phyloP scores from a whole-genome alignment of 352 stramenopile species.

The Globisporangium yorkense region DNA sequence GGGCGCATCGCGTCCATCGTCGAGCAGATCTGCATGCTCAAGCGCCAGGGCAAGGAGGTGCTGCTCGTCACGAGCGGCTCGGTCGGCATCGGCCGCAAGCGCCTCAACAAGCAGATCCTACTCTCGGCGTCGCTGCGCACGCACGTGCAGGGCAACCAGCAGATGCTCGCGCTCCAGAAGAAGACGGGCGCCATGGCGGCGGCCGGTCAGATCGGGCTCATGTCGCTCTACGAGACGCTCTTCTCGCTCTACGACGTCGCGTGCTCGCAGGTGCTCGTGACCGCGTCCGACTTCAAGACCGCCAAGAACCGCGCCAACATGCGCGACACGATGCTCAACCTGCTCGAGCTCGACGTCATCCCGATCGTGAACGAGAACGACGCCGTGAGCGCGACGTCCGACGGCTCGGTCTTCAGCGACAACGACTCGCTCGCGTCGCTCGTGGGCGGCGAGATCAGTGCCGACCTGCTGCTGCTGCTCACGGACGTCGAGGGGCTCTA shows the following conservation, averaged over 20 bases:
- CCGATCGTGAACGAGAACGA: conserved; percentile 99
- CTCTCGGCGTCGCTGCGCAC: conserved; percentile 82
- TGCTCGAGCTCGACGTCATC: conserved; percentile 95
- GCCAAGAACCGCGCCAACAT: conserved; percentile 80
- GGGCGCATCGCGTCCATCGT: conserved; percentile 88
- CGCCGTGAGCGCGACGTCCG: conserved; percentile 84
- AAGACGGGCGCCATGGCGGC: conserved; percentile 86
- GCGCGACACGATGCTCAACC: conserved; percentile 85
- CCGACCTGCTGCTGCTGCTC: conserved; percentile 93
- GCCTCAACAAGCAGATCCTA: conserved; percentile 92
- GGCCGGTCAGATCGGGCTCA: conserved; percentile 96
- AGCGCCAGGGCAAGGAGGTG: conserved; percentile 87
- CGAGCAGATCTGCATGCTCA: conserved; percentile 93
- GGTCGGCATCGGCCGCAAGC: conserved; percentile 91
- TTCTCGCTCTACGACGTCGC: conserved; percentile 94
- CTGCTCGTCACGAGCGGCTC: conserved; percentile 88
- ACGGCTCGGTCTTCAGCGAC: conserved; percentile 91
- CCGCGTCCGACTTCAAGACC: conserved; percentile 78
- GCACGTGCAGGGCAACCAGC: conserved; percentile 85
- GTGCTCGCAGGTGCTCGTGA: conserved; percentile 90
- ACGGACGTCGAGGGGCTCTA: conserved; percentile 98
- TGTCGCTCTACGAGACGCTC: conserved; percentile 96
- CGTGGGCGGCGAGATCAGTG: conserved; percentile 87
- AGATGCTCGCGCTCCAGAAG: conserved; percentile 87
- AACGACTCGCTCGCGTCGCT: conserved; percentile 93